These are phyloP conservation scores for Cryptococcus sp. DNA, from an alignment of 1,284 basidiomycete genomes.

Conservation along the genomic window DNA sequence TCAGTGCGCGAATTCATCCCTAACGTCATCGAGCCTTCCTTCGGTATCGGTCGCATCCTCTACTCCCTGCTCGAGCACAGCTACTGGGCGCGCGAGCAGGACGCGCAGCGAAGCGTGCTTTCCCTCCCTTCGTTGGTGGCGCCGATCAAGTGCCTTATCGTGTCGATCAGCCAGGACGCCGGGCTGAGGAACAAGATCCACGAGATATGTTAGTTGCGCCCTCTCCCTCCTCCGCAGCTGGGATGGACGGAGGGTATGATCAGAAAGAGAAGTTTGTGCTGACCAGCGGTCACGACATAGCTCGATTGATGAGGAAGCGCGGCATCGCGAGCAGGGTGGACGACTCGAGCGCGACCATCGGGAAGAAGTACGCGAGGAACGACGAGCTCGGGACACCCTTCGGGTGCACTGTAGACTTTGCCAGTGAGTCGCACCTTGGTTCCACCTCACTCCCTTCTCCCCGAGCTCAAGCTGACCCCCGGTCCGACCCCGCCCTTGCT, in stretches of 20 bases:
- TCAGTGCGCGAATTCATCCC: conserved; percentile 90
- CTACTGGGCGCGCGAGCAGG: conserved; percentile 92
- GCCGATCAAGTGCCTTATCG: conserved; percentile 93
- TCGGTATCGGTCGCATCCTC: conserved; percentile 94
- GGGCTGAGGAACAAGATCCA: conserved; percentile 80
- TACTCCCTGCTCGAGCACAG: conserved; percentile 93
- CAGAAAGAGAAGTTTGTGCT: not conserved
- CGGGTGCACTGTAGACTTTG: conserved; percentile 95
- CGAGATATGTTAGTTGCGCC: conserved; percentile 76
- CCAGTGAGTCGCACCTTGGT: conserved; percentile 62
- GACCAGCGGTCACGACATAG: conserved; percentile 50
- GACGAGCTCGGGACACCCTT: conserved; percentile 98
- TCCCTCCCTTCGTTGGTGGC: conserved; percentile 88
- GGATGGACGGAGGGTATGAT: too few relatives aligned
- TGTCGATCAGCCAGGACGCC: conserved; percentile 85
- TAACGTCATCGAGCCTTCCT: conserved; percentile 98
- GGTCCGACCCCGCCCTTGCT: not conserved
- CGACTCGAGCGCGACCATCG: conserved; percentile 92
- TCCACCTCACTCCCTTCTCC: conserved; percentile 1
- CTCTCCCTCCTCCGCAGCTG: conserved; percentile 20
- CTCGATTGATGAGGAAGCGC: conserved; percentile 76
- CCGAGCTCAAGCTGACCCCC: not conserved
- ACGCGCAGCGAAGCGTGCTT: conserved; percentile 81
- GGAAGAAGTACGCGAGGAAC: conserved; percentile 94
- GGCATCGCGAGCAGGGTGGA: conserved; percentile 92